Percentiles rank a stretch among this genome's conserved stretches.
Evolutionary conservation across 129 eudicot genomes (phyloP).

Genomic region (Rutidosis leptorrhynchoides): DNA sequence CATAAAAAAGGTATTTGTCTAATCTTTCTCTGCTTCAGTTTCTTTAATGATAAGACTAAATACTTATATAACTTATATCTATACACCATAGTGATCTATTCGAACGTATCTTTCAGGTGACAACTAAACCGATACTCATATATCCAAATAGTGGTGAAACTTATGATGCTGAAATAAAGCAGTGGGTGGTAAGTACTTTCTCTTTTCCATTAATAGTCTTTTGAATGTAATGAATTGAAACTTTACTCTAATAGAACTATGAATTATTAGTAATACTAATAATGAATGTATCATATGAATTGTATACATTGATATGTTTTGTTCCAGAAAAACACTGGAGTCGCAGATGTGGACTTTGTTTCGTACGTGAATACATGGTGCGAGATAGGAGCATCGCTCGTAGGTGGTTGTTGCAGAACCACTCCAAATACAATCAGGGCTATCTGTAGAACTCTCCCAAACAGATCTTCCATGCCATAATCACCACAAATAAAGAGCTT

Average conservation of each 20-base stretch:
- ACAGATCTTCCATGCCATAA: slow-evolving; percentile 22
- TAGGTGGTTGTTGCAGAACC: slow-evolving; percentile 97
- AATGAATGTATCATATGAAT: not conserved
- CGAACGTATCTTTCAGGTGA: slow-evolving; percentile 47
- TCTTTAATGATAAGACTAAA: slow-evolving; percentile 1
- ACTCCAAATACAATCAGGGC: slow-evolving; percentile 75
- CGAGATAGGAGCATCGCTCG: slow-evolving; percentile 83
- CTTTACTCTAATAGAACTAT: not conserved
- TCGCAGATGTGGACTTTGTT: slow-evolving; percentile 80
- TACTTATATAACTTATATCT: slow-evolving; percentile 6
- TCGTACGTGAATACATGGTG: slow-evolving; percentile 89
- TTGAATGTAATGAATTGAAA: not conserved
- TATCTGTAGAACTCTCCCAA: slow-evolving; percentile 50
- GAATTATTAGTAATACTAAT: not conserved
- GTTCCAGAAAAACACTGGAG: slow-evolving; percentile 79
- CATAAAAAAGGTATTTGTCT: slow-evolving; percentile 59
- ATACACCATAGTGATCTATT: slow-evolving; percentile 8
- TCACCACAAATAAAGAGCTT: not conserved
- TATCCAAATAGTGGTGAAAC: slow-evolving; percentile 97
- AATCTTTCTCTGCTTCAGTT: not conserved
- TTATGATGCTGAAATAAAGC: slow-evolving; percentile 74
- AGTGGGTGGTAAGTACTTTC: slow-evolving; percentile 83
- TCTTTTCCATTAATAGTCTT: not conserved
- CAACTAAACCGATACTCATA: slow-evolving; percentile 77
- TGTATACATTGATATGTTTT: slow-evolving; percentile 8